These are phyloP conservation scores for Lagerstroemia speciosa DNA, from an alignment of 345 rosid species.

Conservation along the genomic window DNA sequence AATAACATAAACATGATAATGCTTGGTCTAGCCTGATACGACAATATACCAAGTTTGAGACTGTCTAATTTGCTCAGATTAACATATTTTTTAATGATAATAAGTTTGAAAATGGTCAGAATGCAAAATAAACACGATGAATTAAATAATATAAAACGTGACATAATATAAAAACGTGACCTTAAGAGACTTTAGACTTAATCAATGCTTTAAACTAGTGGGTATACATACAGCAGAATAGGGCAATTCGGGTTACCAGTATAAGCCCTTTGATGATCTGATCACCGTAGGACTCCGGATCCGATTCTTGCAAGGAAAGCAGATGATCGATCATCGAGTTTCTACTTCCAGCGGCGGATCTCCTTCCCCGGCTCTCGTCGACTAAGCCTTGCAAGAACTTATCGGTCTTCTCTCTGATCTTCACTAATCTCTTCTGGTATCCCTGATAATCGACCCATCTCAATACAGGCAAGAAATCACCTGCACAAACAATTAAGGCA, in stretches of 20 bases:
- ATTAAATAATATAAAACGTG: too few species aligned
- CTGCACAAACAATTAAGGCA: neutral
- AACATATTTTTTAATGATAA: too few species aligned
- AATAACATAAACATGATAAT: too few species aligned
- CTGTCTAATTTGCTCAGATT: too few species aligned
- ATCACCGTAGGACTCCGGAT: slow-evolving; percentile 37
- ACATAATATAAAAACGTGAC: too few species aligned
- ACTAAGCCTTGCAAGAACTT: slow-evolving; percentile 33
- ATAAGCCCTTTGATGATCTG: slow-evolving; percentile 38
- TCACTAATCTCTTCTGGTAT: slow-evolving; percentile 14
- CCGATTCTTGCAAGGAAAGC: slow-evolving; percentile 28
- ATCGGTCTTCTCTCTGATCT: slow-evolving; percentile 23
- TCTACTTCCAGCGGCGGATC: neutral
- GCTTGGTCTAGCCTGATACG: too few species aligned
- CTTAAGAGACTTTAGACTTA: too few species aligned
- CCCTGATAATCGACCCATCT: slow-evolving; percentile 21
- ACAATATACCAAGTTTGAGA: too few species aligned
- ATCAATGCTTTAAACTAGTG: neutral
- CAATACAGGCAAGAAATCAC: slow-evolving; percentile 38
- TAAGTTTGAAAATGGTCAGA: too few species aligned
- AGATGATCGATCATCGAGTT: slow-evolving; percentile 39
- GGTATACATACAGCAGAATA: too few species aligned
- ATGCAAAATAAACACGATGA: too few species aligned
- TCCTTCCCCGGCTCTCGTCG: slow-evolving; percentile 31
- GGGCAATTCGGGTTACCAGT: neutral